A percentile compares a stretch with the other conserved stretches of the same genome.
Evolutionary conservation across 202 grass and related monocot species (phyloP).

Genomic region (Saccharum hybrid): DNA sequence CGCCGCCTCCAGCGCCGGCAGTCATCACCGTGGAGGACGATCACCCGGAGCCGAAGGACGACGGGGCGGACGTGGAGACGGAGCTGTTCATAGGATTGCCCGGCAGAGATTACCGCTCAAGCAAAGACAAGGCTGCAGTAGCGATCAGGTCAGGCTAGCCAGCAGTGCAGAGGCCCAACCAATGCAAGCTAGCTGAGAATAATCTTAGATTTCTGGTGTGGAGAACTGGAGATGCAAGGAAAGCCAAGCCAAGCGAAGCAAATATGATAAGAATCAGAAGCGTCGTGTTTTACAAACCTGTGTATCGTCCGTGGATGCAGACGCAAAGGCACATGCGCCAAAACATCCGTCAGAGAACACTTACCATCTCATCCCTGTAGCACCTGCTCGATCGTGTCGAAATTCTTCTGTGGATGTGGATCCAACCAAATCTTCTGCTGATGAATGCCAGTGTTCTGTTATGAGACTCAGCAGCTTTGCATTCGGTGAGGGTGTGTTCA

Average conservation of each 20-base stretch:
- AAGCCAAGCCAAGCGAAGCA: background rate
- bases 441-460: background rate
- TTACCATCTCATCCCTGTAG: background rate
- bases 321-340: constrained; percentile 18
- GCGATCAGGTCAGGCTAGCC: background rate
- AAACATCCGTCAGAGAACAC: constrained; percentile 27
- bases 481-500: too few species aligned
- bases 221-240: constrained; percentile 21
- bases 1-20: background rate
- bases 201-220: constrained; percentile 31
- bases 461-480: background rate
- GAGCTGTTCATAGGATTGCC: constrained; percentile 78
- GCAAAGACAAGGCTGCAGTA: background rate
- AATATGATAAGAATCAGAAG: background rate
- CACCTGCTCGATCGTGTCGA: background rate
- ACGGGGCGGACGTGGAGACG: constrained; percentile 59
- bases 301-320: constrained; percentile 23
- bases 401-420: background rate
- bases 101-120: constrained; percentile 41
- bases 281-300: constrained; percentile 34
- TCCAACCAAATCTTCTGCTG: constrained; percentile 6
- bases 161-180: background rate
- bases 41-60: background rate
- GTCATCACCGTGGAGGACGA: background rate
- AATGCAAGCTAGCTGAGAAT: constrained; percentile 6